Percentiles rank a stretch among this genome's conserved stretches.
These are phyloP conservation scores for Sergeia podlipaevii DNA, from an alignment of 208 protist species.

Conservation along the genomic window DNA sequence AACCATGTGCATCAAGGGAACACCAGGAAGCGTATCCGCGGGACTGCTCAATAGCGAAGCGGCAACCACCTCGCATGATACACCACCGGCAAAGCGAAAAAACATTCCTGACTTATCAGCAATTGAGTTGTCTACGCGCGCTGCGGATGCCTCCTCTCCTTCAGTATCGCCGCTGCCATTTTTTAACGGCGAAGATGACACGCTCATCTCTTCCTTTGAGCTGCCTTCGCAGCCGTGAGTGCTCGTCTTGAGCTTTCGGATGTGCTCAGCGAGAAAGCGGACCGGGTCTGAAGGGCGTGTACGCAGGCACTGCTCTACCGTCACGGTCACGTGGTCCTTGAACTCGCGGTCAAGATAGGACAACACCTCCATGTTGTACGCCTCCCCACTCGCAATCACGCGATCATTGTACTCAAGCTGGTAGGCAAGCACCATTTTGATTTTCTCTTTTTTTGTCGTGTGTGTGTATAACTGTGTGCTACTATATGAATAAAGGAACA, in stretches of 20 bases:
- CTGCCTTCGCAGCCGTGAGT: not conserved
- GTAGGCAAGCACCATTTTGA: slow-evolving; percentile 11
- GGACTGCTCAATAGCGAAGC: not conserved
- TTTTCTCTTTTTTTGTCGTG: slow-evolving; percentile 2
- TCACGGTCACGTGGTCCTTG: slow-evolving; percentile 33
- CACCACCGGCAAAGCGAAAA: too few relatives aligned
- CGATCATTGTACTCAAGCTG: slow-evolving; percentile 19
- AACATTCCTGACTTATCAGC: too few relatives aligned
- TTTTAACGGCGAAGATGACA: not conserved
- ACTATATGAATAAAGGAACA: slow-evolving; percentile 1
- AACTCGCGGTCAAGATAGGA: slow-evolving; percentile 52
- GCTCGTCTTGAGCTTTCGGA: slow-evolving; percentile 9
- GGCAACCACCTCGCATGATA: too few relatives aligned
- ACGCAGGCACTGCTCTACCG: slow-evolving; percentile 49
- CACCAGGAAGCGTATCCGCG: not conserved
- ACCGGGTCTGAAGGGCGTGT: slow-evolving; percentile 44
- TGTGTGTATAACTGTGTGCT: too few relatives aligned
- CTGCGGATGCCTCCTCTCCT: too few relatives aligned
- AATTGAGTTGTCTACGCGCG: too few relatives aligned
- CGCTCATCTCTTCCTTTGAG: not conserved
- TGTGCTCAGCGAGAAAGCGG: slow-evolving; percentile 37
- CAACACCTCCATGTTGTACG: slow-evolving; percentile 13
- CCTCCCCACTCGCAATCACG: slow-evolving; percentile 5
- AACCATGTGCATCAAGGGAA: slow-evolving; percentile 20
- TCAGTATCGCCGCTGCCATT: not conserved